phyloP scores from a whole-genome alignment of 2,329 filamentous ascomycete species.

The Colletotrichum eremochloae region DNA sequence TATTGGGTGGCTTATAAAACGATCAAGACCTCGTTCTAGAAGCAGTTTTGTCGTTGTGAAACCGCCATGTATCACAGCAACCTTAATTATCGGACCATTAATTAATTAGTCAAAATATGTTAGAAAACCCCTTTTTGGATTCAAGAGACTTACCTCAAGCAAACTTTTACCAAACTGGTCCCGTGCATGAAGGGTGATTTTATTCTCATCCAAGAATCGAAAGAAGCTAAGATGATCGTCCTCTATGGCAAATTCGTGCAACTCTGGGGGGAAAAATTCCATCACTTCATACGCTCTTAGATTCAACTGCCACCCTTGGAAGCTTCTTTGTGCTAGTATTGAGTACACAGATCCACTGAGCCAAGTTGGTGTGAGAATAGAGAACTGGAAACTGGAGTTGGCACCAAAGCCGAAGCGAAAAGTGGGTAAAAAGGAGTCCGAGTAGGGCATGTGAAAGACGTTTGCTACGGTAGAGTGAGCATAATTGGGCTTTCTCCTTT shows the following conservation, averaged over 20 bases:
- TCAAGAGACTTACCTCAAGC: background rate
- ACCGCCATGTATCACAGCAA: accelerated
- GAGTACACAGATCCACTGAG: conserved; percentile 17
- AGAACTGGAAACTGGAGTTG: background rate
- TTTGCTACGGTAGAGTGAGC: background rate
- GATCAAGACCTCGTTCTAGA: background rate
- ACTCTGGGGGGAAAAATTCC: accelerated
- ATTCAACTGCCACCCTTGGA: conserved; percentile 14
- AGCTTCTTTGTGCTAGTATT: conserved; percentile 5
- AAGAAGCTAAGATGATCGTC: background rate
- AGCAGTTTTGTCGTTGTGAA: background rate
- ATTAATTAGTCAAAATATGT: background rate
- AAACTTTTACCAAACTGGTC: accelerated
- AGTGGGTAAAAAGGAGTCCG: background rate
- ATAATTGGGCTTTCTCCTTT: background rate
- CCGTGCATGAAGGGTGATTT: background rate
- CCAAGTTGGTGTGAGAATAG: conserved; percentile 12
- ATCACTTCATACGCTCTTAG: background rate
- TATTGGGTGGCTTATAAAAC: accelerated
- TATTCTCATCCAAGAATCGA: background rate
- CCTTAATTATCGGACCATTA: background rate
- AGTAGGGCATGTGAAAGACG: background rate
- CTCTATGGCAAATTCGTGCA: accelerated
- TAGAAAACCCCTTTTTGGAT: accelerated
- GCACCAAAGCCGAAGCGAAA: background rate